phyloP scores from a whole-genome alignment of 1,284 basidiomycete genomes.

The Trametes pubescens region DNA sequence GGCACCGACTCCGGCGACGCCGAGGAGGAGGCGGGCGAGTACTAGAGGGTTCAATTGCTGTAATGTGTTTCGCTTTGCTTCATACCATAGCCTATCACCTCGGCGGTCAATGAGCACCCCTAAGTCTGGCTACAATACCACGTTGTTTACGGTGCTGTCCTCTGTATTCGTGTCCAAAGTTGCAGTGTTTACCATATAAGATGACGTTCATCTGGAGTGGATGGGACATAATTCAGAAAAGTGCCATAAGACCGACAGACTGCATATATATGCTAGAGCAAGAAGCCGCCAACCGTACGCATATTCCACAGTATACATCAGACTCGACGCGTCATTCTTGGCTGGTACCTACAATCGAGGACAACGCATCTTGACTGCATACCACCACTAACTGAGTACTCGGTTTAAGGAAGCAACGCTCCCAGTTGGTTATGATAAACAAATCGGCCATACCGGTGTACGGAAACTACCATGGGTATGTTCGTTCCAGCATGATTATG shows the following conservation, averaged over 20 bases:
- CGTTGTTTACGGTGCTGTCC: slow-evolving; percentile 27
- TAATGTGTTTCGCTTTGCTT: slow-evolving; percentile 21
- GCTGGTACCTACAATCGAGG: too few species aligned
- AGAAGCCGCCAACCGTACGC: too few species aligned
- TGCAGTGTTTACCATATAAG: slow-evolving; percentile 9
- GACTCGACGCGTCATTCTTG: too few species aligned
- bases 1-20: slow-evolving; percentile 89
- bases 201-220: too few species aligned
- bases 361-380: too few species aligned
- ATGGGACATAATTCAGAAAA: too few species aligned
- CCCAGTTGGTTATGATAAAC: not conserved
- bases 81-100: slow-evolving; percentile 30
- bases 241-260: too few species aligned
- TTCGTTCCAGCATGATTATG: not conserved
- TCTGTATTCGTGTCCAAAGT: slow-evolving; percentile 19
- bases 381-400: too few species aligned
- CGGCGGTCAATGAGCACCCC: slow-evolving; percentile 20
- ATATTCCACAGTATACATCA: too few species aligned
- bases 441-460: slow-evolving; percentile 47
- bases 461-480: slow-evolving; percentile 68
- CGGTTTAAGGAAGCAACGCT: too few species aligned
- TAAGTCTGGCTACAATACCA: slow-evolving; percentile 37
- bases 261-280: too few species aligned
- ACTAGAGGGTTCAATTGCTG: slow-evolving; percentile 52
- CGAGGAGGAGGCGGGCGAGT: slow-evolving; percentile 78